phyloP scores from a whole-genome alignment of 2,329 filamentous ascomycete species.

The Elsinoe batatas region DNA sequence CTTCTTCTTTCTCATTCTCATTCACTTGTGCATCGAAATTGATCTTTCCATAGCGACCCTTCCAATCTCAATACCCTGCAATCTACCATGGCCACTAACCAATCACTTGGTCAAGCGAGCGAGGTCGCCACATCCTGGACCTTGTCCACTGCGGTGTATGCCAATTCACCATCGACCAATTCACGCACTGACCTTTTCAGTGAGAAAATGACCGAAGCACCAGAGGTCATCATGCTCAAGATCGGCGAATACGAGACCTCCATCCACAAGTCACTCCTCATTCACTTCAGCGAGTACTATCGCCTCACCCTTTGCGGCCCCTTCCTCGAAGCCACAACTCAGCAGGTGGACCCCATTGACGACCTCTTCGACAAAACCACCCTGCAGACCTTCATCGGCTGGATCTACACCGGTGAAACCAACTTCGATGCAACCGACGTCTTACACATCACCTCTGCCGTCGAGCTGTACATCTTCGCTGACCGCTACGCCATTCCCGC shows the following conservation, averaged over 20 bases:
- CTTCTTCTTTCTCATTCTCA: too few species aligned
- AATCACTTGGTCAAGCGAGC: too few species aligned
- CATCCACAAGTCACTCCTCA: neutral
- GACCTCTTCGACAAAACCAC: neutral
- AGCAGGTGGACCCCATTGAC: neutral
- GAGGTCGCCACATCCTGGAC: neutral
- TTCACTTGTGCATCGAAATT: too few species aligned
- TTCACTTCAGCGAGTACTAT: conserved; percentile 3
- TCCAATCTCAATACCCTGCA: too few species aligned
- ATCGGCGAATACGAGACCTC: neutral
- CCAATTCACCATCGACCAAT: neutral
- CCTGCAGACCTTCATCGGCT: neutral
- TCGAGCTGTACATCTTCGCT: neutral
- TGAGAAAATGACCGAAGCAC: neutral
- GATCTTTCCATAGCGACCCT: too few species aligned
- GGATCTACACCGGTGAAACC: neutral
- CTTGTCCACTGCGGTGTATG: neutral
- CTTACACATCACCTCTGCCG: neutral
- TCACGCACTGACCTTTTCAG: neutral
- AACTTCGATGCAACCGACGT: neutral
- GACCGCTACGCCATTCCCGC: neutral
- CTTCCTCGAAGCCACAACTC: neutral
- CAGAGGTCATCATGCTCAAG: neutral
- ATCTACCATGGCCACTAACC: too few species aligned
- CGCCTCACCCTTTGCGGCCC: neutral